Evolutionary conservation across 805 yeast genomes (phyloP), one percentile per base, ranked within the genome.

Genomic region (Ogataea zsoltii): DNA sequence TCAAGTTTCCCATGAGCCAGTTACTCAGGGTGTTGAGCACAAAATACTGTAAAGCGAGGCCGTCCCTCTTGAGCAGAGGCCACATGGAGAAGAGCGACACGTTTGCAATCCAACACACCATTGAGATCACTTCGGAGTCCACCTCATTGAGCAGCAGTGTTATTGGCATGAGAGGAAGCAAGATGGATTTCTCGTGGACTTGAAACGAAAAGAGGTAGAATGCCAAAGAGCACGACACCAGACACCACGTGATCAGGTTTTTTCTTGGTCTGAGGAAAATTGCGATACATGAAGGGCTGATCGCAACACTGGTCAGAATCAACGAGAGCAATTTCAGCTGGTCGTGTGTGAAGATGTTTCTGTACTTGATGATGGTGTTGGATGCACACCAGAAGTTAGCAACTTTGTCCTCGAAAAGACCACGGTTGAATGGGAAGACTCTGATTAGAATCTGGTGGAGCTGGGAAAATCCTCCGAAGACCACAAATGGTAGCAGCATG

Each of bases 301-400:
- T 73, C 28, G 75, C 72, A 0, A 63, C 36, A 2, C 80, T 51
- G 0, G 94, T 87, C 1, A 79, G 61, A 0, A 71, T 37, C 30
- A 85, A 62, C 1, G 94, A 80, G 5, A 79, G 51, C 23, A 70
- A 58, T 49, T 88, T 87, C 36, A 94, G 71, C 55, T 85, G 78
- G 12, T 70, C 67, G 14, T 74, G 71, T 2, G 79, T 62, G 57
- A 86, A 84, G 0, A 74, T 40, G 4, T 66, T 56, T 52, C 78
- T 81, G 59, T 88, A 84, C 62, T 92, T 92, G 61, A 91, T 63
- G 10, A 89, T 51, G 1, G 85, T 71, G 63, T 94, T 94, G 1
- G 90, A 71, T n/a, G 96, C 84, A 65, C 98, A 91, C 99, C 99
- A 94, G 58, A 94, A 85, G 61, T 91, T 94, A 32, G 96, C 96